Evolutionary conservation across 2,329 filamentous ascomycete genomes (phyloP).

Genomic region (Thielaviopsis cerberus): DNA sequence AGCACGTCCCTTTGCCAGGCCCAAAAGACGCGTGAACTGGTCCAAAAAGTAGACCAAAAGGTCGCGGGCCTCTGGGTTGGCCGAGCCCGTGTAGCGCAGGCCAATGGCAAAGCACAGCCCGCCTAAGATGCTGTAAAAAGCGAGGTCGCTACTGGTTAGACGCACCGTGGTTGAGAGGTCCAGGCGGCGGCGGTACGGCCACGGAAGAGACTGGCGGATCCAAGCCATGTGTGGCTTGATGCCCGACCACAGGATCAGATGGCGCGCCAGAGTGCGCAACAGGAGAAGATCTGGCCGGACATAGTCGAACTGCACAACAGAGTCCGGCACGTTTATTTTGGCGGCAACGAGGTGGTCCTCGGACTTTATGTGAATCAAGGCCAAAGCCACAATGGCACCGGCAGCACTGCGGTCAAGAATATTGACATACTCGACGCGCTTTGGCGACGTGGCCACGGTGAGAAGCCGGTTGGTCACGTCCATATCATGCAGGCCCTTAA

Average conservation of each 20-base stretch:
- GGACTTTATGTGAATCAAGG: conserved; percentile 93
- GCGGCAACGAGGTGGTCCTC: conserved; percentile 70
- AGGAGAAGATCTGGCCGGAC: conserved; percentile 84
- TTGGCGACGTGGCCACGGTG: conserved; percentile 67
- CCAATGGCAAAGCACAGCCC: conserved; percentile 71
- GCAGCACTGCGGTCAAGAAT: conserved; percentile 83
- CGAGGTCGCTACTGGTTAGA: conserved; percentile 65
- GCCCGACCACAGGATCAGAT: conserved; percentile 80
- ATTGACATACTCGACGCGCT: conserved; percentile 81
- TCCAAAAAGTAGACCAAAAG: conserved; percentile 71
- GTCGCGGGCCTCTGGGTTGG: conserved; percentile 53
- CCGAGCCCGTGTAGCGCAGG: conserved; percentile 56
- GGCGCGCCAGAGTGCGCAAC: conserved; percentile 70
- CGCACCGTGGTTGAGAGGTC: conserved; percentile 24
- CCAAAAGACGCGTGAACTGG: conserved; percentile 62
- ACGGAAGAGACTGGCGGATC: conserved; percentile 56
- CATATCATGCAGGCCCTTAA: conserved; percentile 86
- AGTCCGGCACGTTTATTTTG: conserved; percentile 86
- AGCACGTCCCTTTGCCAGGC: conserved; percentile 25
- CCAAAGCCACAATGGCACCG: conserved; percentile 76
- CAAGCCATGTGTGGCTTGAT: conserved; percentile 58
- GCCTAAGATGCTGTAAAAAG: conserved; percentile 80
- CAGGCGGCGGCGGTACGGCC: conserved; percentile 38
- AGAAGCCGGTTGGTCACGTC: conserved; percentile 75
- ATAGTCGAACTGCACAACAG: conserved; percentile 82